phyloP scores from a whole-genome alignment of 257 asterid genomes.

The Voacanga thouarsii region DNA sequence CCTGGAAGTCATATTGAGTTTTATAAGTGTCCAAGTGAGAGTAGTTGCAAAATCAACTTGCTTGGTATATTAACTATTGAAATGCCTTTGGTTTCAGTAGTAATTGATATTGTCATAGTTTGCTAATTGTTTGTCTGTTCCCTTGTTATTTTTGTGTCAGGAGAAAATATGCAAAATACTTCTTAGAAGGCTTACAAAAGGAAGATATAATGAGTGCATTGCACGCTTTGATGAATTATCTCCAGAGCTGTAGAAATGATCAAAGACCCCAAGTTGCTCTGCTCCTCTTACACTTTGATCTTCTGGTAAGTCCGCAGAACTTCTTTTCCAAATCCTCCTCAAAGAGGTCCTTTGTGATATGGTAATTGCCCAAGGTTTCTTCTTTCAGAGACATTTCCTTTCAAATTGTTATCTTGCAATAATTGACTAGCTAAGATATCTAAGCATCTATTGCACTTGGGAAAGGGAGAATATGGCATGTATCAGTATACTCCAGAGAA shows the following conservation, averaged over 20 bases:
- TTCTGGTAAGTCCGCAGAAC: slow-evolving; percentile 49
- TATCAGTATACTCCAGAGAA: background rate
- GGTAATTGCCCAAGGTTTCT: background rate
- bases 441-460: no score
- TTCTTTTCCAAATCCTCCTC: background rate
- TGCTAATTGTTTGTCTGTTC: background rate
- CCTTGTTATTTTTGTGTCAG: slow-evolving; percentile 29
- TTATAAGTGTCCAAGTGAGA: background rate
- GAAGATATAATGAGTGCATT: slow-evolving; percentile 39
- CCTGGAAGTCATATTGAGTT: background rate
- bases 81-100: background rate
- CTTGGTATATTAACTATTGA: background rate
- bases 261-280: slow-evolving; percentile 51
- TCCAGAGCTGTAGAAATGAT: slow-evolving; percentile 46
- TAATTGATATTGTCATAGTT: background rate
- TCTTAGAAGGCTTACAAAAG: slow-evolving; percentile 44
- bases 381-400: background rate
- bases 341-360: background rate
- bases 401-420: background rate
- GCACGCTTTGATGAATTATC: slow-evolving; percentile 43
- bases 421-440: background rate
- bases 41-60: background rate
- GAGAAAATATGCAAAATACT: slow-evolving; percentile 47
- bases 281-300: slow-evolving; percentile 61
- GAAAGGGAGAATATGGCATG: background rate